A percentile compares a stretch with the other conserved stretches of the same genome.
Evolutionary conservation across 202 grass and related monocot genomes (phyloP).

Genomic region (Panicum hallii): DNA sequence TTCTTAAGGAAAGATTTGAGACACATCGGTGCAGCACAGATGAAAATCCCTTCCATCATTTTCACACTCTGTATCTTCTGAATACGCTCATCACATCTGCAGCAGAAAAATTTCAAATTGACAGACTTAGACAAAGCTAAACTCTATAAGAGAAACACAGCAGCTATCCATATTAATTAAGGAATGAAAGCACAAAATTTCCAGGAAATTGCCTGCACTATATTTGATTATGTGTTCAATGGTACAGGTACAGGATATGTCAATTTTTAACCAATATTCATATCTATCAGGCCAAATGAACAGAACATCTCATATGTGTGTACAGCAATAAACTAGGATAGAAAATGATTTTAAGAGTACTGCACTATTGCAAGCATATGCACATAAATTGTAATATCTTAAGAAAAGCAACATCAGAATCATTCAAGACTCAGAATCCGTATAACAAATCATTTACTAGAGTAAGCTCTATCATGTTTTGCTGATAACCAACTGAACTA

Average conservation of each 20-base stretch:
- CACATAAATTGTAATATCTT: conserved; percentile 1
- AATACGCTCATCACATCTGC: conserved; percentile 94
- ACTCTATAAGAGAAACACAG: conserved; percentile 6
- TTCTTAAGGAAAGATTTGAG: conserved; percentile 94
- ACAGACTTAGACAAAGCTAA: neutral
- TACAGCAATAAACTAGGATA: neutral
- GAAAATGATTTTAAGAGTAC: conserved; percentile 17
- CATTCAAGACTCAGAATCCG: neutral
- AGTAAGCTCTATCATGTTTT: neutral
- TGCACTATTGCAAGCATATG: conserved; percentile 35
- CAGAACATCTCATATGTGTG: conserved; percentile 18
- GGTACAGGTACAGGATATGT: neutral
- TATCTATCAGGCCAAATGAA: conserved; percentile 20
- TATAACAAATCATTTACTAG: conserved; percentile 19
- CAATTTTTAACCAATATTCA: neutral
- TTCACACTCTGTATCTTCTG: conserved; percentile 98
- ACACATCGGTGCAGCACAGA: conserved; percentile 94
- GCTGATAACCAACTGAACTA: conserved; percentile 9
- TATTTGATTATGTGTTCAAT: conserved; percentile 15
- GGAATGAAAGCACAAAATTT: conserved; percentile 10
- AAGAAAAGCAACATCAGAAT: conserved; percentile 28
- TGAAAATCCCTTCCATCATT: conserved; percentile 97
- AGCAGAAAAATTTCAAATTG: conserved; percentile 44
- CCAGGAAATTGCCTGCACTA: neutral
- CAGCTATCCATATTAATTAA: conserved; percentile 14